Evolutionary conservation across 2,329 filamentous ascomycete genomes (phyloP).

Genomic region (Pseudofabraea citricarpa): DNA sequence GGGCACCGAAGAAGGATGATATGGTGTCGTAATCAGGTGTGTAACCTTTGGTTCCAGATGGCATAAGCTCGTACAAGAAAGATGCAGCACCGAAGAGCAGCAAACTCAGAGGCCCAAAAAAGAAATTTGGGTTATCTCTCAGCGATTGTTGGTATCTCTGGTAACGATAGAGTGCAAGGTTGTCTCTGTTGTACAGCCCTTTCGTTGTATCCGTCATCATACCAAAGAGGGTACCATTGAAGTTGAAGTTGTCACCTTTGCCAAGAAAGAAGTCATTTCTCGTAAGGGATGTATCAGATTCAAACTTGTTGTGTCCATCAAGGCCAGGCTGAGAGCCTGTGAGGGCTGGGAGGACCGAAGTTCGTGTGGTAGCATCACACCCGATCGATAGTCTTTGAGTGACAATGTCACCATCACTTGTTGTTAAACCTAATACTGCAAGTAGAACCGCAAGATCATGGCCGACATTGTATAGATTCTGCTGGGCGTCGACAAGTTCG

Average conservation of each 20-base stretch:
- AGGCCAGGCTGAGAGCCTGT: conserved; percentile 19
- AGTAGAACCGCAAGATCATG: conserved; percentile 16
- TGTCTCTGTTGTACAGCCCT: conserved; percentile 30
- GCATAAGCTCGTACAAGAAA: conserved; percentile 20
- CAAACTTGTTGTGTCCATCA: conserved; percentile 20
- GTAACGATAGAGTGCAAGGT: conserved; percentile 22
- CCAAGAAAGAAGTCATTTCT: conserved; percentile 22
- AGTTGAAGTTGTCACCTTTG: conserved; percentile 16
- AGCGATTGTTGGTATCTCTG: conserved; percentile 25
- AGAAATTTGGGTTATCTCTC: conserved; percentile 18
- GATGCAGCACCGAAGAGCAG: conserved; percentile 17
- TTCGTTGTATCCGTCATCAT: conserved; percentile 22
- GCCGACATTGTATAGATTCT: conserved; percentile 22
- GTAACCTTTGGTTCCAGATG: conserved; percentile 17
- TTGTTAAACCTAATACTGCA: conserved; percentile 16
- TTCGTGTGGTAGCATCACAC: conserved; percentile 24
- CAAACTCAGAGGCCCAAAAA: conserved; percentile 21
- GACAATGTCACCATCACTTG: conserved; percentile 17
- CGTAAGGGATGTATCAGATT: conserved; percentile 17
- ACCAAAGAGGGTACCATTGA: conserved; percentile 27
- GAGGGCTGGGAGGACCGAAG: conserved; percentile 17
- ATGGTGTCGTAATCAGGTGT: conserved; percentile 19
- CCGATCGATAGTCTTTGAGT: conserved; percentile 21
- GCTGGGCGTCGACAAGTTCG: conserved; percentile 22
- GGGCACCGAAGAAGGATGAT: conserved; percentile 33